A percentile compares a stretch with the other conserved stretches of the same genome.
Evolutionary conservation across 2,329 filamentous ascomycete genomes (phyloP).

Genomic region (Emergomyces africanus): DNA sequence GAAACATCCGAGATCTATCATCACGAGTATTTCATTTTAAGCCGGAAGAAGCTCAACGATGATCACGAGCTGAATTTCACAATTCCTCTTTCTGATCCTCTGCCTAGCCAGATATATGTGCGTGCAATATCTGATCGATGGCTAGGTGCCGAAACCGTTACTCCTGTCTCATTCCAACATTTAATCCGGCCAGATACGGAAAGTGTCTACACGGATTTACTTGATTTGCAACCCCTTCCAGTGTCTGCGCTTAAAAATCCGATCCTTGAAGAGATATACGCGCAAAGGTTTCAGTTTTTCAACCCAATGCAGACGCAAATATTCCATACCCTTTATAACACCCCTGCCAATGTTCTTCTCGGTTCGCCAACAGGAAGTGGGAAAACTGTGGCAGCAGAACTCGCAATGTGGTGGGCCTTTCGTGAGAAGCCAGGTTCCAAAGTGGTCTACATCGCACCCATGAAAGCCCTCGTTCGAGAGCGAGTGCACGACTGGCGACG

Average conservation of each 20-base stretch:
- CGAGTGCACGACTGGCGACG: conserved; percentile 89
- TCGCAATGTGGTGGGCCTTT: conserved; percentile 99
- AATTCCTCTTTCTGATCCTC: conserved; percentile 82
- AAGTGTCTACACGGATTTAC: conserved; percentile 87
- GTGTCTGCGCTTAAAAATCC: conserved; percentile 81
- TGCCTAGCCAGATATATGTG: conserved; percentile 93
- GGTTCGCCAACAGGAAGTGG: conserved; percentile 95
- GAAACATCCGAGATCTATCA: conserved; percentile 97
- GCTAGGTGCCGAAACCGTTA: conserved; percentile 92
- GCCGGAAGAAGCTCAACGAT: conserved; percentile 76
- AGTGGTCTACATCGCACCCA: conserved; percentile 96
- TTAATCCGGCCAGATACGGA: conserved; percentile 95
- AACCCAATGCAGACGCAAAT: conserved; percentile 99
- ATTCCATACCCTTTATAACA: conserved; percentile 93
- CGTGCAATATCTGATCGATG: conserved; percentile 89
- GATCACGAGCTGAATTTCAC: conserved; percentile 98
- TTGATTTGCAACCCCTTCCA: conserved; percentile 81
- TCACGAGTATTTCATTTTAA: conserved; percentile 92
- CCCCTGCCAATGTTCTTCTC: conserved; percentile 77
- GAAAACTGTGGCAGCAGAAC: conserved; percentile 89
- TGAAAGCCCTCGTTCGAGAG: conserved; percentile 97
- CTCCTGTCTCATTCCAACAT: conserved; percentile 93
- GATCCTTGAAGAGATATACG: conserved; percentile 76
- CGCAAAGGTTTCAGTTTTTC: conserved; percentile 83
- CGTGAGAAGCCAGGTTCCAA: conserved; percentile 88